A percentile compares a stretch with the other conserved stretches of the same genome.
Evolutionary conservation across 2,329 filamentous ascomycete species (phyloP).

Genomic region (Trichoderma sp.): DNA sequence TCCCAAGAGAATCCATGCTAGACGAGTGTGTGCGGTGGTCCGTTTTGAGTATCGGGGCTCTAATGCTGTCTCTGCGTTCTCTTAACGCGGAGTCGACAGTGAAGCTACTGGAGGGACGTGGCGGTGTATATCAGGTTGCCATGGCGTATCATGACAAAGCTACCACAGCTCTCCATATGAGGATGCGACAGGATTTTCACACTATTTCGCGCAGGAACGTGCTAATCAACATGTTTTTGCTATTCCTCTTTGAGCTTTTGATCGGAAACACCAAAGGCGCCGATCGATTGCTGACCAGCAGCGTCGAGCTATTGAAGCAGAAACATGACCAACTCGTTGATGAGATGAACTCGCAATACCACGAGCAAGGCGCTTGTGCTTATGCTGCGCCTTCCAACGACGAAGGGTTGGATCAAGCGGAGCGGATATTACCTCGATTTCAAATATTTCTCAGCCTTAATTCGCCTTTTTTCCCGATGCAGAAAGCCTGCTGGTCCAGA

Average conservation of each 20-base stretch:
- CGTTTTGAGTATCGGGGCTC: slow-evolving; percentile 2
- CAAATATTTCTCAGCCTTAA: too few relatives aligned
- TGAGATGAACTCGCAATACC: too few relatives aligned
- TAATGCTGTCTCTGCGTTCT: slow-evolving; percentile 1
- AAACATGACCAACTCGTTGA: neutral
- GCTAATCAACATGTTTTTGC: neutral
- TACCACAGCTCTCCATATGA: neutral
- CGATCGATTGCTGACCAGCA: neutral
- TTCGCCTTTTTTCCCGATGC: too few relatives aligned
- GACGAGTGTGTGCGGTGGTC: slow-evolving; percentile 11
- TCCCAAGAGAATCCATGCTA: slow-evolving; percentile 9
- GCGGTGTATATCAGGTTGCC: neutral
- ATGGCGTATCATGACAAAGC: slow-evolving; percentile 4
- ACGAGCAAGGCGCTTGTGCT: too few relatives aligned
- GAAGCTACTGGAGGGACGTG: neutral
- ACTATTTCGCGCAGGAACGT: too few relatives aligned
- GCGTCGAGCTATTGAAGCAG: slow-evolving; percentile 1
- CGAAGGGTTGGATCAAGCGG: too few relatives aligned
- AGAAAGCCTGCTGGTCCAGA: too few relatives aligned
- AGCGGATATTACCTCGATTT: too few relatives aligned
- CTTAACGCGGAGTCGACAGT: neutral
- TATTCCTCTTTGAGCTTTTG: slow-evolving; percentile 7
- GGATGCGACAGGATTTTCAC: too few relatives aligned
- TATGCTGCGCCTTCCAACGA: too few relatives aligned
- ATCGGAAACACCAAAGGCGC: slow-evolving; percentile 5